A percentile compares a stretch with the other conserved stretches of the same genome.
Evolutionary conservation across 306 rosid genomes (phyloP).

Genomic region (Quercus berberidifolia): DNA sequence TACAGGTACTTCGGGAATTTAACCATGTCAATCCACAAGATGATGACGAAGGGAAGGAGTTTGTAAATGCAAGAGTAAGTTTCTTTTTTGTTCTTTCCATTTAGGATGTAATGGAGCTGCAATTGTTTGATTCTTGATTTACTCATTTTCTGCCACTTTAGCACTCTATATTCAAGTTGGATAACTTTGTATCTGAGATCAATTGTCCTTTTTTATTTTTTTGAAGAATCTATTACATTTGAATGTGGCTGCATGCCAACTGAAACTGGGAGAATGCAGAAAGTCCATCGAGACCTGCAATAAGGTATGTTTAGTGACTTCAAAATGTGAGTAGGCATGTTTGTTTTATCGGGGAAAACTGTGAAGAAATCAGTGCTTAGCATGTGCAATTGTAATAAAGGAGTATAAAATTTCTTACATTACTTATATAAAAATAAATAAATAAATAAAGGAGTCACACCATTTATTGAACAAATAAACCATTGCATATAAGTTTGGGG

Average conservation of each 20-base stretch:
- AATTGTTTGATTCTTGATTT: background rate
- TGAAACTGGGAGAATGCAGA: constrained; percentile 81
- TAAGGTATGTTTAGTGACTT: constrained; percentile 51
- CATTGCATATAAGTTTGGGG: too few species aligned
- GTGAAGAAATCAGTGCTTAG: too few species aligned
- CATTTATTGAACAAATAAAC: too few species aligned
- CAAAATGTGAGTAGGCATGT: constrained; percentile 1
- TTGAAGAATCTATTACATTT: constrained; percentile 81
- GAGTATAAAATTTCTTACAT: too few species aligned
- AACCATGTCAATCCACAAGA: constrained; percentile 99
- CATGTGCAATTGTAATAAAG: too few species aligned
- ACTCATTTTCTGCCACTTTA: background rate
- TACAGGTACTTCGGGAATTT: constrained; percentile 92
- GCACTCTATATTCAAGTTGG: constrained; percentile 1
- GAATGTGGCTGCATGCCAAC: constrained; percentile 85
- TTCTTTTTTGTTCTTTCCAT: background rate
- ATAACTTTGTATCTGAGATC: constrained; percentile 20
- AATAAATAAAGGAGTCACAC: too few species aligned
- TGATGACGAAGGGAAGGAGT: constrained; percentile 88
- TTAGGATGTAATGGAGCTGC: background rate
- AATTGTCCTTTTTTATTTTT: constrained; percentile 20
- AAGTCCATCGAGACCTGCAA: constrained; percentile 92
- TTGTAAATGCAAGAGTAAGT: constrained; percentile 73
- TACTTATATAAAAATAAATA: too few species aligned
- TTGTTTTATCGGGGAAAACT: constrained; percentile 4